A percentile compares a stretch with the other conserved stretches of the same genome.
phyloP scores from a whole-genome alignment of 2,329 filamentous ascomycete genomes.

The Alternaria rosae region DNA sequence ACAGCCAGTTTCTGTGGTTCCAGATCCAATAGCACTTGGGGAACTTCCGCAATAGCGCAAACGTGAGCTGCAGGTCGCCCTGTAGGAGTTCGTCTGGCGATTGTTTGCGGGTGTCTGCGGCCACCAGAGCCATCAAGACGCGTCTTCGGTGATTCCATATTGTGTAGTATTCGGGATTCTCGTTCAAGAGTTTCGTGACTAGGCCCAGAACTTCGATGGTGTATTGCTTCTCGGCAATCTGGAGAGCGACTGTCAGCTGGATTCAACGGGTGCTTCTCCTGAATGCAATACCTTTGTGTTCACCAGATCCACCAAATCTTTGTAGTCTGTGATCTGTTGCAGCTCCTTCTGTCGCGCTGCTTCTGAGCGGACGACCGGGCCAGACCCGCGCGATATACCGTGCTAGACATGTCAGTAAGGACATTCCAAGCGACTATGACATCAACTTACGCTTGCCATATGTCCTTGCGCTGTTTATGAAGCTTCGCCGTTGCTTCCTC shows the following conservation, averaged over 20 bases:
- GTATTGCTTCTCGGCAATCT: constrained; percentile 58
- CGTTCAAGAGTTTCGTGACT: constrained; percentile 74
- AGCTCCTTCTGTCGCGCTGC: constrained; percentile 75
- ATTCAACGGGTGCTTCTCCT: not conserved
- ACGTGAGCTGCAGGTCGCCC: constrained; percentile 79
- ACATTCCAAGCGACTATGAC: not conserved
- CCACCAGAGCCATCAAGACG: constrained; percentile 69
- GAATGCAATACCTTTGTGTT: constrained; percentile 64
- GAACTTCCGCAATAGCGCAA: constrained; percentile 82
- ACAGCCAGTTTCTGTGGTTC: constrained; percentile 90
- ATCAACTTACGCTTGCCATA: constrained; percentile 53
- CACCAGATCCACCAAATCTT: constrained; percentile 72
- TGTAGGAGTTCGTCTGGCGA: constrained; percentile 65
- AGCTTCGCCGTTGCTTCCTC: constrained; percentile 21
- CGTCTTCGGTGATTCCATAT: constrained; percentile 88
- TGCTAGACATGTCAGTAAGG: constrained; percentile 66
- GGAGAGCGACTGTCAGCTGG: not conserved
- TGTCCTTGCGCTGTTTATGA: constrained; percentile 6
- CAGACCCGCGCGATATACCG: constrained; percentile 72
- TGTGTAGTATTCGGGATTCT: constrained; percentile 90
- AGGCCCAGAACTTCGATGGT: constrained; percentile 68
- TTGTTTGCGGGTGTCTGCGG: constrained; percentile 27
- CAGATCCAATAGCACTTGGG: constrained; percentile 99
- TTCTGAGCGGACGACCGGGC: constrained; percentile 67
- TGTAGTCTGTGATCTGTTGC: constrained; percentile 79